phyloP scores from a whole-genome alignment of 495 filamentous ascomycete species.

The Neurospora pannonica region DNA sequence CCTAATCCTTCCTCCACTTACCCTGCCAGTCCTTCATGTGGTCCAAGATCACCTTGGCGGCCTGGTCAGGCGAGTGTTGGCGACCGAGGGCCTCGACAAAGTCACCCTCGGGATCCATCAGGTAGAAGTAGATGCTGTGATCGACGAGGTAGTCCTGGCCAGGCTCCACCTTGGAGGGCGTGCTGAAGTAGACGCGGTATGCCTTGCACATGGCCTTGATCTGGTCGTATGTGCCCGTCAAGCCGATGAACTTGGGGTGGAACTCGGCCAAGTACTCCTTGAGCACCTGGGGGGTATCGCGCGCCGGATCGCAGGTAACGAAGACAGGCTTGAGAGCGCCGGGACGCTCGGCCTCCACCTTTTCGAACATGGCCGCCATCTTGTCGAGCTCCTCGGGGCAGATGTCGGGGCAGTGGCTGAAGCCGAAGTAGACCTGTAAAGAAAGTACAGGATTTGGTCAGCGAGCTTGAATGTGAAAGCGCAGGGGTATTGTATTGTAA shows the following conservation, averaged over 20 bases:
- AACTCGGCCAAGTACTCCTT: conserved; percentile 85
- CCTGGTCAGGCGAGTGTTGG: conserved; percentile 83
- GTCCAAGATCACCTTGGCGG: conserved; percentile 70
- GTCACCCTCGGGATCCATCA: conserved; percentile 98
- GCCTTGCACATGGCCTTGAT: conserved; percentile 86
- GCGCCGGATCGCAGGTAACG: conserved; percentile 88
- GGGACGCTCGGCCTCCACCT: conserved; percentile 47
- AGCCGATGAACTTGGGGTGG: conserved; percentile 74
- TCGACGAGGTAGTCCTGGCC: conserved; percentile 97
- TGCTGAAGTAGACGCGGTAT: conserved; percentile 96
- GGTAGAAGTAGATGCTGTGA: conserved; percentile 98
- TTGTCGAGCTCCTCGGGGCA: conserved; percentile 99
- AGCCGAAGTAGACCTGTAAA: conserved; percentile 81
- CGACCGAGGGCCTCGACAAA: conserved; percentile 95
- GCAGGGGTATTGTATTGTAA: neutral
- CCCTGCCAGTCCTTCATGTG: conserved; percentile 89
- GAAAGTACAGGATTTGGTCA: neutral
- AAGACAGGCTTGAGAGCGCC: conserved; percentile 58
- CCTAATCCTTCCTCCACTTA: conserved; percentile 10
- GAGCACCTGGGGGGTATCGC: conserved; percentile 78
- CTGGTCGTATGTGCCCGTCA: conserved; percentile 89
- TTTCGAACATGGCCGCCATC: conserved; percentile 88
- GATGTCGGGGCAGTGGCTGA: conserved; percentile 97
- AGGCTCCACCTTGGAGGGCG: conserved; percentile 73
- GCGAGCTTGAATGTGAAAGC: neutral